Conservation (phyloP, 2,329 filamentous ascomycete species). For the Aspergillus glaucus region DNA sequence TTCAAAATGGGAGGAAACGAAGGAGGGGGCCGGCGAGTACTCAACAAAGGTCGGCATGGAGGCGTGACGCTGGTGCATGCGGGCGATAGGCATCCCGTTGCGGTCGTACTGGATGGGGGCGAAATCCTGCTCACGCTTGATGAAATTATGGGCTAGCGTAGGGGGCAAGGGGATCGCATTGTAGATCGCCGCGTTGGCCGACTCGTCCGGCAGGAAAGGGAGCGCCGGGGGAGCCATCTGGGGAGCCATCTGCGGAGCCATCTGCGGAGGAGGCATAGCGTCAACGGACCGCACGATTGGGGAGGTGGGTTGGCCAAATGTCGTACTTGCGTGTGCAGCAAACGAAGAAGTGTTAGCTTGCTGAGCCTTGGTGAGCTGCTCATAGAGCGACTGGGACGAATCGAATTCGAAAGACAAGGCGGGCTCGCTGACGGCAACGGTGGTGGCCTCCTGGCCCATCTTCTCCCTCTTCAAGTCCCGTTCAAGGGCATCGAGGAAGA, state of each 20-base stretch:
- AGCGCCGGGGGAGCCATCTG: slow-evolving; percentile 66
- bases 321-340: slow-evolving; percentile 66
- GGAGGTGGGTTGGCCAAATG: slow-evolving; percentile 67
- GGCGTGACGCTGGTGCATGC: slow-evolving; percentile 83
- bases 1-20: slow-evolving; percentile 97
- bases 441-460: slow-evolving; percentile 98
- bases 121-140: slow-evolving; percentile 87
- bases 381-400: slow-evolving; percentile 96
- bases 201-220: slow-evolving; percentile 55
- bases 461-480: slow-evolving; percentile 97
- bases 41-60: slow-evolving; percentile 99
- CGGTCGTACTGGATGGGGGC: slow-evolving; percentile 81
- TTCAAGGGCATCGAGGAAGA: slow-evolving; percentile 96
- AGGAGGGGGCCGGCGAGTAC: slow-evolving; percentile 95
- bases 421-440: slow-evolving; percentile 91
- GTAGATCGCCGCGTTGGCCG: slow-evolving; percentile 64
- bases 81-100: slow-evolving; percentile 76
- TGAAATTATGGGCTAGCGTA: slow-evolving; percentile 61
- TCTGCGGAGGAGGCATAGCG: slow-evolving; percentile 80
- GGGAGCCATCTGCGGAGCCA: slow-evolving; percentile 75
- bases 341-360: slow-evolving; percentile 98
- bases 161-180: slow-evolving; percentile 63
- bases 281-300: slow-evolving; percentile 87
- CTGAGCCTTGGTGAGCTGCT: slow-evolving; percentile 98
- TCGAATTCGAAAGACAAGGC: slow-evolving; percentile 98